Percentiles rank a stretch among this genome's conserved stretches.
Evolutionary conservation across 169 alveolate species (phyloP).

Genomic region (Cystoisospora suis): DNA sequence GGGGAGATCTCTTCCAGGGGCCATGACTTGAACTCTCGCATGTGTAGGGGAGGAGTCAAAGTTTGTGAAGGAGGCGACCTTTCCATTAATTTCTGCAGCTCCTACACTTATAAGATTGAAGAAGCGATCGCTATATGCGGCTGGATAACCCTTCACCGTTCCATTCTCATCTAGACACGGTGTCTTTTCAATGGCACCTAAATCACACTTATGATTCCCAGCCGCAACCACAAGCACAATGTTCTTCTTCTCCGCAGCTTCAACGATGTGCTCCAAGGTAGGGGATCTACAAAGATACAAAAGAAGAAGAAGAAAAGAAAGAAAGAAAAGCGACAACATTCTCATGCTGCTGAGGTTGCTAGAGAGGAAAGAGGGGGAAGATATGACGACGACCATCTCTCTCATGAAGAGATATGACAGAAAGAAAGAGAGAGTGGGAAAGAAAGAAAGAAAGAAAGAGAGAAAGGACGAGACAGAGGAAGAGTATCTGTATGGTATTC

Average conservation of each 20-base stretch:
- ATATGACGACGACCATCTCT: not conserved
- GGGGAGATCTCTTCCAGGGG: constrained; percentile 36
- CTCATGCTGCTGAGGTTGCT: not conserved
- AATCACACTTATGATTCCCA: constrained; percentile 52
- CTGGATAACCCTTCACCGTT: constrained; percentile 44
- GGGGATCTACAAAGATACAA: not conserved
- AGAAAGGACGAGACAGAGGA: not conserved
- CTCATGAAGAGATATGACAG: too few relatives aligned
- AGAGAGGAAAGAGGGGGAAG: not conserved
- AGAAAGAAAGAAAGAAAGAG: not conserved
- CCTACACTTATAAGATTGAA: constrained; percentile 38
- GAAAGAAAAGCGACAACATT: not conserved
- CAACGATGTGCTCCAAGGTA: constrained; percentile 11
- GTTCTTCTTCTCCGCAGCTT: constrained; percentile 25
- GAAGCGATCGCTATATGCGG: constrained; percentile 40
- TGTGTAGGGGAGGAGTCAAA: constrained; percentile 45
- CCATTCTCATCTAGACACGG: constrained; percentile 18
- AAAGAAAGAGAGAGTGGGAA: not conserved
- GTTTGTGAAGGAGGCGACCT: constrained; percentile 26
- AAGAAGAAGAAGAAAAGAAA: not conserved
- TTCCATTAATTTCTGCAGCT: constrained; percentile 30
- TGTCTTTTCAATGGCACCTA: not conserved
- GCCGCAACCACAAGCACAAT: constrained; percentile 50
- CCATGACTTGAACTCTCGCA: constrained; percentile 34
- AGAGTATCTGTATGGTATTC: not conserved